These are phyloP conservation scores for Abortiporus biennis DNA, from an alignment of 1,284 basidiomycete species.

Conservation along the genomic window DNA sequence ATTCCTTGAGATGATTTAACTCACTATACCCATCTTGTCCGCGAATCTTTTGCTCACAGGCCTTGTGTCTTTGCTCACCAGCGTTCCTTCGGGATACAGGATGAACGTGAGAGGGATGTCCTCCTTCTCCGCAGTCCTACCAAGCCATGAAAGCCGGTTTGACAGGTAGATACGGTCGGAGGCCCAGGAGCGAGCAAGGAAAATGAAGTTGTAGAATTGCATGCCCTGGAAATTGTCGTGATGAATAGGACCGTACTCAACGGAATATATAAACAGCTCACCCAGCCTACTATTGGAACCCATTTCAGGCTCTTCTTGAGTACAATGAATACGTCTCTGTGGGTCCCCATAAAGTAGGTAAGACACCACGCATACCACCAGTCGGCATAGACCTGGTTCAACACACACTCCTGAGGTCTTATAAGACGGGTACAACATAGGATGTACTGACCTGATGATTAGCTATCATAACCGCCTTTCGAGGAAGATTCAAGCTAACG, in stretches of 20 bases:
- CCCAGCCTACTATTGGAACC: slow-evolving; percentile 86
- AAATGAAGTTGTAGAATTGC: slow-evolving; percentile 92
- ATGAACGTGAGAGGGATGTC: slow-evolving; percentile 76
- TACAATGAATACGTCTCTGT: slow-evolving; percentile 79
- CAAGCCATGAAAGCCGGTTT: slow-evolving; percentile 50
- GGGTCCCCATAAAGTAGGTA: slow-evolving; percentile 69
- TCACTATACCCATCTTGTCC: slow-evolving; percentile 74
- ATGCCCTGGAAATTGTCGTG: slow-evolving; percentile 65
- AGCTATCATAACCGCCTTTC: slow-evolving; percentile 71
- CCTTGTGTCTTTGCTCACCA: slow-evolving; percentile 78
- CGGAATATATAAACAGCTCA: slow-evolving; percentile 29
- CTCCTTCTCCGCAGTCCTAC: slow-evolving; percentile 52
- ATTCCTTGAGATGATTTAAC: slow-evolving; percentile 27
- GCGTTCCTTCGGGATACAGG: slow-evolving; percentile 91
- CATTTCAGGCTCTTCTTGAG: slow-evolving; percentile 87
- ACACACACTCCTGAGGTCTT: too few relatives aligned
- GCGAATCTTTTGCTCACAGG: slow-evolving; percentile 82
- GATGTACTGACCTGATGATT: slow-evolving; percentile 67
- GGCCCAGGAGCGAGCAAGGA: slow-evolving; percentile 83
- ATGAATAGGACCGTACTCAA: too few relatives aligned
- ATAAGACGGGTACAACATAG: too few relatives aligned
- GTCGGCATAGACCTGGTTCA: slow-evolving; percentile 84
- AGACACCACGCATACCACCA: slow-evolving; percentile 93
- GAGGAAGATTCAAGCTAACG: slow-evolving; percentile 62
- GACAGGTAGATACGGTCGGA: slow-evolving; percentile 68